Base-by-base conservation (phyloP, 2,329 filamentous ascomycete species). In the Sporothrix sp. region DNA sequence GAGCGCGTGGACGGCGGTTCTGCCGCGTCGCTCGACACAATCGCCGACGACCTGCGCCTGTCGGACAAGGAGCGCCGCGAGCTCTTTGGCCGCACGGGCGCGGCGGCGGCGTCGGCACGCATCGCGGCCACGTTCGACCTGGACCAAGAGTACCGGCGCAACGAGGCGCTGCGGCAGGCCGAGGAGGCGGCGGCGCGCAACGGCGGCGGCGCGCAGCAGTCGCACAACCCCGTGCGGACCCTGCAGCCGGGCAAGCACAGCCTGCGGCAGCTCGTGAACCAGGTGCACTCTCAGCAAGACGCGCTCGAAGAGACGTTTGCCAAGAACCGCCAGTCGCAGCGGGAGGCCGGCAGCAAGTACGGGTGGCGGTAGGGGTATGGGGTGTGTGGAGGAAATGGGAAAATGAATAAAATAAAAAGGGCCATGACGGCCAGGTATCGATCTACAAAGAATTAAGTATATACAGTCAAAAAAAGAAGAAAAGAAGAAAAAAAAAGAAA, bases 291-390 rank as follows among this genome's bases (percentile, higher is more conserved):
- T 55, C 89, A 97, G 68, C 82, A 82, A 62, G 88, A 95, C 10
- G 89, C 88, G 2, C 70, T 96, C 58, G 89, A 96, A 67, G 91
- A 97, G 62, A 90, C 45, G 63, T 96, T 95, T 71, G 88, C 88
- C 18, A 73, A 82, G 58, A 87, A 88, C 6, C 82, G 79, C 69
- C 79, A 76, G 59, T 93, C 90, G 61, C 82, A 87, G 65, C 83
- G 79, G 59, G 89, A 95, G 64, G 87, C 87, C 18, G 86, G 85
- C 4, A 82, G 79, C 52, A 80, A 79, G 60, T 96, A 96, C 69
- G 90, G 90, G 5, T 96, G 88, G 87, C 70, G 66, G 57, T 69
- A 90, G n/a, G 90, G 90, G 5, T 96, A 88, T 87, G 70, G 66
- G 57, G 69, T 90, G n/a, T 25, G n/a, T 39, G 21, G 8, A 39